Percentiles rank a stretch among this genome's conserved stretches.
phyloP scores from a whole-genome alignment of 805 yeast genomes.

The Alloascoidea hylecoeti region DNA sequence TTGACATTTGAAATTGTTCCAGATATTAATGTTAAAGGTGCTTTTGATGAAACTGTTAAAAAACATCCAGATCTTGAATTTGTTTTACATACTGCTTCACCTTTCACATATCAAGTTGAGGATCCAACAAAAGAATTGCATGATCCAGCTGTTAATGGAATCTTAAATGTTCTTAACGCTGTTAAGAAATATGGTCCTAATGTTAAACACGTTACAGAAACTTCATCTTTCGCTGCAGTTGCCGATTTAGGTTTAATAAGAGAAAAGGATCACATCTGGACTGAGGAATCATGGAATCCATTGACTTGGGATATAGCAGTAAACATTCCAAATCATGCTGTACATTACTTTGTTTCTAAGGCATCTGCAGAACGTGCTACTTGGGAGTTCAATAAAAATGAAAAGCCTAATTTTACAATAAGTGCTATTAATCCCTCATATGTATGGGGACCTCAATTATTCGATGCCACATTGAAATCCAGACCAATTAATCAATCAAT shows the following conservation, averaged over 20 bases:
- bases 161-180: slow-evolving; percentile 26
- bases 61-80: slow-evolving; percentile 20
- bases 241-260: neutral
- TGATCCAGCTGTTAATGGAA: slow-evolving; percentile 33
- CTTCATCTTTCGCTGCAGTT: slow-evolving; percentile 27
- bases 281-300: neutral
- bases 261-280: neutral
- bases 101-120: slow-evolving; percentile 14
- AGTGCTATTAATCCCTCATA: neutral
- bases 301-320: neutral
- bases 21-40: slow-evolving; percentile 20
- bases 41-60: slow-evolving; percentile 32
- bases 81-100: slow-evolving; percentile 27
- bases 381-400: neutral
- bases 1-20: slow-evolving; percentile 15
- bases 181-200: slow-evolving; percentile 23
- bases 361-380: neutral
- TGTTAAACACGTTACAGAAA: slow-evolving; percentile 27
- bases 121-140: slow-evolving; percentile 28
- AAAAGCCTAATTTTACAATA: neutral
- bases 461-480: neutral
- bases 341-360: neutral
- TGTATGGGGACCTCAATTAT: neutral
- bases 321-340: neutral
- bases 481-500: too few relatives aligned